Evolutionary conservation across 441 rosid species (phyloP), one percentile per base, ranked within the genome.

Genomic region (Populus tomentosa): DNA sequence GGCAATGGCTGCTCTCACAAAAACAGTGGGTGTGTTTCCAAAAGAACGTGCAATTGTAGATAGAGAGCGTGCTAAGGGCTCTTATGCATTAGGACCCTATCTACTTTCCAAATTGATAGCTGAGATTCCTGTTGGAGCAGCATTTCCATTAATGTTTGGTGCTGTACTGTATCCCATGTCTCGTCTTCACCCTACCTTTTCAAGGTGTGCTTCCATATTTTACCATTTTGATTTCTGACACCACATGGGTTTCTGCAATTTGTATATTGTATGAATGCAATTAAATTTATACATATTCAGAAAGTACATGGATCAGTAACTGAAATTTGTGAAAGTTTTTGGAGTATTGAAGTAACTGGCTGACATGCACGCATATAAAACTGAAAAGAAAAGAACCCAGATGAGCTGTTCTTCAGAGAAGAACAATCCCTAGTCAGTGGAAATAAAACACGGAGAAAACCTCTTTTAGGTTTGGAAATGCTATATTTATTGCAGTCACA

Each of bases 1-100:
- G 5, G 98, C 97, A 70, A 95, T 94, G 99, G 98, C 97, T 86
- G 98, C 99, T 86, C 97, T 95, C 38, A 95, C 99, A 72, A 95
- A 94, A 84, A 94, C 98, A 6, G 97, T 91, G 75, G 94, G 98
- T 66, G 97, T 95, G 72, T 95, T 95, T 82, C 99, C 99, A 50
- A 94, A 94, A 87, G 99, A 95, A 82, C 93, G 98, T 78, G 88
- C 94, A 63, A 92, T 95, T 75, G 97, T 95, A 67, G 95, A 92
- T 81, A 92, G 98, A 85, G 99, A 95, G 82, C 91, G 94, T 73
- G 90, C 91, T 30, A 95, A 95, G 86, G 97, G 95, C n/a, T 95
- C 97, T 77, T 95, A 95, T 73, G 76, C 89, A 7, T 77, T 95
- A 76, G 97, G 99, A 53, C 98, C 97, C 72, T 95, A 95, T 86